A percentile compares a stretch with the other conserved stretches of the same genome.
Evolutionary conservation across 345 rosid genomes (phyloP).

Genomic region (Lumnitzera littorea): DNA sequence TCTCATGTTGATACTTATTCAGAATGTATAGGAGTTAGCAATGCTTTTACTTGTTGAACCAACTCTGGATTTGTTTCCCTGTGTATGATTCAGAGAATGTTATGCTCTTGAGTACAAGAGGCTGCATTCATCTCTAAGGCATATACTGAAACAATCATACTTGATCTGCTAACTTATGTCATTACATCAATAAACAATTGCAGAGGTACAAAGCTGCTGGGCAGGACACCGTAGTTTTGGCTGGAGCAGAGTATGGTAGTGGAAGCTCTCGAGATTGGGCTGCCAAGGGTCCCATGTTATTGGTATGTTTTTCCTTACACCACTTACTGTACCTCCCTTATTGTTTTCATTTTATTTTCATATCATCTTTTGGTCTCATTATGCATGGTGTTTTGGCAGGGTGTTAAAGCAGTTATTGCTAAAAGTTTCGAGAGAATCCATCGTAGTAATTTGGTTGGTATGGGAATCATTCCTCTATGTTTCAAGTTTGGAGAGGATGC

Average conservation of each 20-base stretch:
- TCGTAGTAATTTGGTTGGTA: slow-evolving; percentile 77
- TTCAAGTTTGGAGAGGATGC: slow-evolving; percentile 78
- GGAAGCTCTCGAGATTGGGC: slow-evolving; percentile 99
- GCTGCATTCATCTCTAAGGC: too few species aligned
- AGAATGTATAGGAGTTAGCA: too few species aligned
- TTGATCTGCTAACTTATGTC: slow-evolving; percentile 3
- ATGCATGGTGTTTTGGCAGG: slow-evolving; percentile 25
- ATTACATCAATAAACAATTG: slow-evolving; percentile 3
- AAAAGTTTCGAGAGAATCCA: slow-evolving; percentile 86
- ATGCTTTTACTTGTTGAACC: too few species aligned
- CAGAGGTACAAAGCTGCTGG: slow-evolving; percentile 86
- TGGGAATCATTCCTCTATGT: slow-evolving; percentile 78
- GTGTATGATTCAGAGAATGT: too few species aligned
- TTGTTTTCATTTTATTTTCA: too few species aligned
- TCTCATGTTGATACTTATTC: too few species aligned
- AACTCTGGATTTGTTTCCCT: too few species aligned
- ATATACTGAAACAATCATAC: too few species aligned
- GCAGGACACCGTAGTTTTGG: slow-evolving; percentile 70
- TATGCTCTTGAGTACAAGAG: too few species aligned
- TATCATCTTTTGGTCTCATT: too few species aligned
- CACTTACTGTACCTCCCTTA: too few species aligned
- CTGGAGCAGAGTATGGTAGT: slow-evolving; percentile 99
- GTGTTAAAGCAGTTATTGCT: slow-evolving; percentile 75
- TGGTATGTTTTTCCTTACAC: slow-evolving; percentile 32
- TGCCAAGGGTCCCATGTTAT: slow-evolving; percentile 98